These are phyloP conservation scores for Parietichytrium sp. DNA, from an alignment of 108 stramenopile genomes.

Conservation along the genomic window DNA sequence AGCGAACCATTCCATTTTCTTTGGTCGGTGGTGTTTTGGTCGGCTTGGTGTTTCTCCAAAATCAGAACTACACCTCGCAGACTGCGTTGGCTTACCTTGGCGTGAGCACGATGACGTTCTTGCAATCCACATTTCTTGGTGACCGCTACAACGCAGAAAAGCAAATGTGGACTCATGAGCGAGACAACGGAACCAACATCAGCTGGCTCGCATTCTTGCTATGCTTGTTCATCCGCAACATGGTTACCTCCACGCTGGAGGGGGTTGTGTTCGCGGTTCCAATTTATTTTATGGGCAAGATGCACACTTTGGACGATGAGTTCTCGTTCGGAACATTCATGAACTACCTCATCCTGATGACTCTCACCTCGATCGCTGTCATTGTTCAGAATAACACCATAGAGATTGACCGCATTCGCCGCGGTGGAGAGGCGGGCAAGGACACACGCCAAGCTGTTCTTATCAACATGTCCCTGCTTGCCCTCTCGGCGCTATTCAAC, in stretches of 20 bases:
- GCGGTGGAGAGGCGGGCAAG: neutral
- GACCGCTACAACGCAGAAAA: conserved; percentile 31
- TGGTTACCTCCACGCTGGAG: conserved; percentile 24
- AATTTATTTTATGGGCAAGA: neutral
- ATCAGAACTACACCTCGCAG: neutral
- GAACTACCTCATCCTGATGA: neutral
- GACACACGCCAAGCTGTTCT: neutral
- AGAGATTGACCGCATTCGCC: conserved; percentile 32
- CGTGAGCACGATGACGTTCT: conserved; percentile 27
- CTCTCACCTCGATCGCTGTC: conserved; percentile 17
- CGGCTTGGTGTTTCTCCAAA: neutral
- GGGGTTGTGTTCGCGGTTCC: neutral
- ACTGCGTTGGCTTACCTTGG: neutral
- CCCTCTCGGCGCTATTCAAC: neutral
- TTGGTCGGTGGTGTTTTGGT: neutral
- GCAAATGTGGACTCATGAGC: conserved; percentile 3
- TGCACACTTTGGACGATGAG: neutral
- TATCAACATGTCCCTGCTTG: neutral
- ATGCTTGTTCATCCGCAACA: conserved; percentile 7
- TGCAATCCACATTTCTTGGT: conserved; percentile 4
- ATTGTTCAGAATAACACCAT: neutral
- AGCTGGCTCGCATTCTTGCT: conserved; percentile 10
- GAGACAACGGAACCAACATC: neutral
- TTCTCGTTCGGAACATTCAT: too few species aligned
- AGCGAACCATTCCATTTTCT: neutral